Evolutionary conservation across 805 yeast species (phyloP), one percentile per base, ranked within the genome.

Genomic region (Saturnispora halmiae): DNA sequence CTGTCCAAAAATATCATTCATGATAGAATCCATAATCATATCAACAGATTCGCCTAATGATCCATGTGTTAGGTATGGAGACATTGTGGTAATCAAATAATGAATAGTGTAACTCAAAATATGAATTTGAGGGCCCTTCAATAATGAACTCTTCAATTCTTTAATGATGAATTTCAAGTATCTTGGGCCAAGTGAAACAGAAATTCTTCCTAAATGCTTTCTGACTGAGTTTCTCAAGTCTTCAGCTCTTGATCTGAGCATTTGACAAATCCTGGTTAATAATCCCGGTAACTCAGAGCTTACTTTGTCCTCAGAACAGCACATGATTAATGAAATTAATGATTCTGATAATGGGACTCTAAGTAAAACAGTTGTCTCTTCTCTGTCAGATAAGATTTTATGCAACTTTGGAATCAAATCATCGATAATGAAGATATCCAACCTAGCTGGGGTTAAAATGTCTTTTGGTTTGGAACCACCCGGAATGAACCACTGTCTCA

Each of bases 1-100:
- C 8, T 80, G 73, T 19, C 98, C 98, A 59, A 92, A 88, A 4
- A 78, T 72, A 54, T 90, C 96, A 54, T 87, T 95, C 95, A 90
- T 90, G 18, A 88, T 69, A 13, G 86, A 66, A 18, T 75, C 77
- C 49, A 80, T 78, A 10, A 88, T 62, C 41, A 80, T 51, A 2
- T 64, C 63, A 4, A 80, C 73, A 37, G 67, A 58, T 11, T 74
- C 79, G 57, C 87, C 92, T 32, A 90, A 63, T 44, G 84, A 94
- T 6, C 95, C 94, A 48, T 74, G 82, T 0, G 54, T 44, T 32
- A 84, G 59, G 14, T 44, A 33, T 6, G 45, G 46, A 4, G 49
- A 45, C 48, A 83, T 61, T 7, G 75, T 69, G 2, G 73, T 72
- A 40, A 92, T 60, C 29, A 90, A 61, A 36, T 77, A 67, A 59